Percentiles rank a stretch among this genome's conserved stretches.
Conservation (phyloP, 768 basidiomycete genomes). For the Agrocybe chaxingu region DNA sequence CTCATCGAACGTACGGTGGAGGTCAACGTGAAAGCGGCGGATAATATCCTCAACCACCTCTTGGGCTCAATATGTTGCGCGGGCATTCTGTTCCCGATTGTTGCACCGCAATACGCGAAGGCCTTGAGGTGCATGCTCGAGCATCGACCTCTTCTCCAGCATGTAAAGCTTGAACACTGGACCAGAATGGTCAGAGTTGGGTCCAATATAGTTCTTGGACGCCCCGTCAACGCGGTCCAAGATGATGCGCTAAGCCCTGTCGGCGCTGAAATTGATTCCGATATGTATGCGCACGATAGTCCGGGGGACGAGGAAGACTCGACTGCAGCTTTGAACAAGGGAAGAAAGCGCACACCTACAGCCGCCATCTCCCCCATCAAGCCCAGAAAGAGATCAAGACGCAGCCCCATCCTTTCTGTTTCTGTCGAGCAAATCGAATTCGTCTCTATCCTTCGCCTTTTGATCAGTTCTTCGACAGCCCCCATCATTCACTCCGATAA, state of each 20-base stretch:
- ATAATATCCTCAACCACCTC: slow-evolving; percentile 63
- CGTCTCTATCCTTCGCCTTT: slow-evolving; percentile 56
- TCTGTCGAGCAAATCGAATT: slow-evolving; percentile 70
- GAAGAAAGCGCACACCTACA: slow-evolving; percentile 29
- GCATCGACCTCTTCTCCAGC: slow-evolving; percentile 76
- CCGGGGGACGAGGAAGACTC: slow-evolving; percentile 30
- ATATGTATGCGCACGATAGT: slow-evolving; percentile 28
- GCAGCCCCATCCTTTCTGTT: slow-evolving; percentile 25
- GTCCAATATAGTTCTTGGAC: slow-evolving; percentile 77
- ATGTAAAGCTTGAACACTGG: slow-evolving; percentile 67
- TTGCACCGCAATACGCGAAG: slow-evolving; percentile 82
- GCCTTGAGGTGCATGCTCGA: slow-evolving; percentile 62
- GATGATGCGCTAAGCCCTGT: slow-evolving; percentile 16
- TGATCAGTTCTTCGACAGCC: slow-evolving; percentile 54
- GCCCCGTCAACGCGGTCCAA: slow-evolving; percentile 36
- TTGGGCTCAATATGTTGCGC: slow-evolving; percentile 44
- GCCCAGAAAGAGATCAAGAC: slow-evolving; percentile 16
- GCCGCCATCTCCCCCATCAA: slow-evolving; percentile 20
- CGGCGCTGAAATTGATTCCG: slow-evolving; percentile 31
- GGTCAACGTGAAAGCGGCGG: slow-evolving; percentile 53
- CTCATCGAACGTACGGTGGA: slow-evolving; percentile 62
- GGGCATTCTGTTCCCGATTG: slow-evolving; percentile 32
- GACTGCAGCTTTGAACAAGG: slow-evolving; percentile 18
- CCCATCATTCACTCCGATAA: slow-evolving; percentile 45
- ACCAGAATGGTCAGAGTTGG: slow-evolving; percentile 59